Percentiles rank a stretch among this genome's conserved stretches.
These are phyloP conservation scores for Scopulariopsis brevicaulis DNA, from an alignment of 2,329 filamentous ascomycete species.

Conservation along the genomic window DNA sequence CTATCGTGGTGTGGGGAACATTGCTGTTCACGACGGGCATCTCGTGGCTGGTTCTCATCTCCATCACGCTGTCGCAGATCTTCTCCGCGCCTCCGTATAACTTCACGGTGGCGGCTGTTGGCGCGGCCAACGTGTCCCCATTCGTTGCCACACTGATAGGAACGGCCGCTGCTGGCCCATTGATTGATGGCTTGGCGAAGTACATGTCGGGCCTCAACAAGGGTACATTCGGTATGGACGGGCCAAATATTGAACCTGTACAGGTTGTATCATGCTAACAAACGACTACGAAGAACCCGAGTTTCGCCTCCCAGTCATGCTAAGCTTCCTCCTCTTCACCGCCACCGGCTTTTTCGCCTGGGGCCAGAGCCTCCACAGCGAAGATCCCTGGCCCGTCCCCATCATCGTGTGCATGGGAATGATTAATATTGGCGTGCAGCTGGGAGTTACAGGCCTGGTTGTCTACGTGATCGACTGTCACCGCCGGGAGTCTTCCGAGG, in stretches of 20 bases:
- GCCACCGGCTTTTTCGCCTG: constrained; percentile 23
- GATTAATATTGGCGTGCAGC: constrained; percentile 21
- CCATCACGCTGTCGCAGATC: constrained; percentile 20
- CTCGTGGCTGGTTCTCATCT: constrained; percentile 17
- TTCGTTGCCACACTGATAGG: constrained; percentile 13
- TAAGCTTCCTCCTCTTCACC: constrained; percentile 20
- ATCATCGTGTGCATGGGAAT: constrained; percentile 21
- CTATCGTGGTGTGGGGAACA: constrained; percentile 24
- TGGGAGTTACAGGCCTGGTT: constrained; percentile 22
- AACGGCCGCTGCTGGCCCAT: constrained; percentile 17
- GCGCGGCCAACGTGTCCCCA: constrained; percentile 8
- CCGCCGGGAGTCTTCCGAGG: constrained; percentile 22
- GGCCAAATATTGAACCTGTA: not conserved
- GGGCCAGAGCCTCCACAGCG: constrained; percentile 12
- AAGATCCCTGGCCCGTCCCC: constrained; percentile 15
- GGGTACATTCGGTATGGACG: constrained; percentile 17
- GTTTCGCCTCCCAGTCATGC: constrained; percentile 24
- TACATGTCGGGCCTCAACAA: constrained; percentile 20
- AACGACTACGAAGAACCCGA: constrained; percentile 16
- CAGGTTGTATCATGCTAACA: not conserved
- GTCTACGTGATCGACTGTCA: constrained; percentile 26
- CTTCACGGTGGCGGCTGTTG: constrained; percentile 21
- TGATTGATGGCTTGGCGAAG: constrained; percentile 21
- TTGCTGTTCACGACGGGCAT: constrained; percentile 25
- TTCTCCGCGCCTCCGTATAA: constrained; percentile 23